phyloP scores from a whole-genome alignment of 1,139 yeast species.

The Hyphopichia buzzinii region DNA sequence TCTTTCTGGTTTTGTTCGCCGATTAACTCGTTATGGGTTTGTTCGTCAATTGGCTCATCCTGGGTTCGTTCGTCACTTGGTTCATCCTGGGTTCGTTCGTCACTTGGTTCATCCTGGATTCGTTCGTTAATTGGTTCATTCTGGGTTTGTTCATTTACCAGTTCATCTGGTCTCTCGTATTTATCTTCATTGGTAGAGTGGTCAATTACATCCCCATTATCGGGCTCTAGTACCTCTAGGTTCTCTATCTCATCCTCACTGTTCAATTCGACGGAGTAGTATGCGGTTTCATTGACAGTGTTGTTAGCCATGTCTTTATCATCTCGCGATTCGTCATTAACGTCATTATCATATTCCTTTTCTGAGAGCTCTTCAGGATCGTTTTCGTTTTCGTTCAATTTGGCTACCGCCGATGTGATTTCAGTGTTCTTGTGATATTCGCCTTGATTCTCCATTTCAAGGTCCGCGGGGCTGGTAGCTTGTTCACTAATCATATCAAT shows the following conservation, averaged over 20 bases:
- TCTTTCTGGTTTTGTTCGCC: too few species aligned
- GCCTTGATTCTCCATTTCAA: conserved; percentile 1
- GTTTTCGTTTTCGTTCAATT: background rate
- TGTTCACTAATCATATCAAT: background rate
- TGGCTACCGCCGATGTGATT: too few species aligned
- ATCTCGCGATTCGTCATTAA: conserved; percentile 13
- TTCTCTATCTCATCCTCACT: conserved; percentile 16
- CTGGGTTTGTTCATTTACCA: conserved; percentile 11
- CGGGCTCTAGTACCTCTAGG: conserved; percentile 9
- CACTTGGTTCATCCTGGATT: conserved; percentile 7
- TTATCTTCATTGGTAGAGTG: conserved; percentile 7
- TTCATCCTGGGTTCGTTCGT: conserved; percentile 4
- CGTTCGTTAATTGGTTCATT: conserved; percentile 7
- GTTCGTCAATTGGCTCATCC: conserved; percentile 4
- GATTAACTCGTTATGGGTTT: too few species aligned
- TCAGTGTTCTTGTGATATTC: background rate
- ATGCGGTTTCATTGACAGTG: conserved; percentile 1
- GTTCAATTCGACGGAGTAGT: conserved; percentile 6
- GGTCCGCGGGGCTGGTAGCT: background rate
- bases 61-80: background rate
- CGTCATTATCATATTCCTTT: conserved; percentile 8
- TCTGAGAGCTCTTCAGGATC: conserved; percentile 2
- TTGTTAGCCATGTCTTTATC: conserved; percentile 12
- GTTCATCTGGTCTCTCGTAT: conserved; percentile 8
- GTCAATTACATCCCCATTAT: background rate